Base-by-base conservation (phyloP, 805 yeast genomes). In the Ogataea methylovora region DNA sequence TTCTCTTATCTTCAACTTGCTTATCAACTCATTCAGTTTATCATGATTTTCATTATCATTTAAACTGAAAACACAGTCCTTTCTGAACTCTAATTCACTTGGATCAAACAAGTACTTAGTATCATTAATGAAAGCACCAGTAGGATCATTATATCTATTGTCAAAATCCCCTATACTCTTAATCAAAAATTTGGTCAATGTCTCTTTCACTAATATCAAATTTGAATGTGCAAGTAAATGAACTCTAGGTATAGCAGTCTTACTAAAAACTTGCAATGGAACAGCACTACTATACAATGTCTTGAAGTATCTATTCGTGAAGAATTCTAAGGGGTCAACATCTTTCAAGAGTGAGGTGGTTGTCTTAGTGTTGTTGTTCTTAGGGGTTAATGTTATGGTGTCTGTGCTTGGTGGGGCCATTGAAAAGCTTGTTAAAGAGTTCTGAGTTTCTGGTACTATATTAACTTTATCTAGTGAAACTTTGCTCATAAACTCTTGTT, bases 201-300 rank as follows among this genome's bases (percentile, higher is more conserved):
- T 40, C 9, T 45, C 43, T 26, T 35, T 37, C 2, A 42, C 51
- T 24, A 49, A 28, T 17, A 41, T 40, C 3, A 25, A 5, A 34
- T 54, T 44, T 4, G 52, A 44, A 20, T 45, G 48, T 4, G 58
- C 37, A 7, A 56, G 36, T 2, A 54, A 33, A 26, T 51, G 48
- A 16, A 56, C 39, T 28, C 58, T 45, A 0, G 61, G 51, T 6
- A 58, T 29, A 1, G 60, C 46, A 2, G 59, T 53, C 34, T 58
- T 58, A 3, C 54, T 42, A 29, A 58, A 56, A 30, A 47, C 48
- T 34, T 53, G 54, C 6, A 56, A 21, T 10, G 56, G 54, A 3
- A 44, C 41, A 3, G 52, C 37, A n/a, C 35, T 33, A 14, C 38
- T 42, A 39, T 56, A 58, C 4, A 58, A 39, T 7, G 49, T 43